Evolutionary conservation across 2,329 filamentous ascomycete species (phyloP).

Genomic region (Dendrostoma leiphaemia): DNA sequence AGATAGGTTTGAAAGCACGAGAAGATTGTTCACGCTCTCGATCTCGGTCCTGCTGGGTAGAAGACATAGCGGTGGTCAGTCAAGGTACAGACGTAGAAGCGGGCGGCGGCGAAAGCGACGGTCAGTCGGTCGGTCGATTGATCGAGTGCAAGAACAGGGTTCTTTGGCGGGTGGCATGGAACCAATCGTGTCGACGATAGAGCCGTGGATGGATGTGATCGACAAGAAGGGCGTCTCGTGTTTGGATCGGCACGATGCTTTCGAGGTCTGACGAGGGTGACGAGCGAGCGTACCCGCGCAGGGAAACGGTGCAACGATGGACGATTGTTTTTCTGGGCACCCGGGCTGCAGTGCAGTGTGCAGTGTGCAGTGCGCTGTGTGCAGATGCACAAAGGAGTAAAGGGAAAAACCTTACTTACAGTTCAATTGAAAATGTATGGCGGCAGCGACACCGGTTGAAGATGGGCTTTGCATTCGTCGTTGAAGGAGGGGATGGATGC

Average conservation of each 20-base stretch:
- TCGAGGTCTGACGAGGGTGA: constrained; percentile 17
- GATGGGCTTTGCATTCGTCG: constrained; percentile 8
- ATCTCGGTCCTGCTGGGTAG: constrained; percentile 12
- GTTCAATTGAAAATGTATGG: constrained; percentile 4
- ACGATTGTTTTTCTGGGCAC: constrained; percentile 8
- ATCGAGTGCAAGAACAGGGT: background rate
- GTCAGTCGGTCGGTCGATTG: background rate
- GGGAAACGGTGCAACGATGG: constrained; percentile 13
- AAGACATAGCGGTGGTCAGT: constrained; percentile 16
- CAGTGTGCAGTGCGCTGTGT: constrained; percentile 1
- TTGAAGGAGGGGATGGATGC: constrained; percentile 15
- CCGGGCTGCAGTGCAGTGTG: constrained; percentile 11
- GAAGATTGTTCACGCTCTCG: constrained; percentile 2
- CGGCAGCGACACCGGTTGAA: background rate
- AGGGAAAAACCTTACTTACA: constrained; percentile 23
- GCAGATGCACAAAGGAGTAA: background rate
- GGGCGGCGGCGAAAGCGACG: background rate
- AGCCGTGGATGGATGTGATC: background rate
- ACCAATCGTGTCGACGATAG: too few relatives aligned
- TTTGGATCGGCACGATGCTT: background rate
- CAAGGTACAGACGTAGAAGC: background rate
- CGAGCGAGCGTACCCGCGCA: background rate
- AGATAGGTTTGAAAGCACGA: constrained; percentile 9
- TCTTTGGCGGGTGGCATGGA: background rate
- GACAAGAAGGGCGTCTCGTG: background rate